Conservation (phyloP, 2,329 filamentous ascomycete species). For the Geosmithia morbida region DNA sequence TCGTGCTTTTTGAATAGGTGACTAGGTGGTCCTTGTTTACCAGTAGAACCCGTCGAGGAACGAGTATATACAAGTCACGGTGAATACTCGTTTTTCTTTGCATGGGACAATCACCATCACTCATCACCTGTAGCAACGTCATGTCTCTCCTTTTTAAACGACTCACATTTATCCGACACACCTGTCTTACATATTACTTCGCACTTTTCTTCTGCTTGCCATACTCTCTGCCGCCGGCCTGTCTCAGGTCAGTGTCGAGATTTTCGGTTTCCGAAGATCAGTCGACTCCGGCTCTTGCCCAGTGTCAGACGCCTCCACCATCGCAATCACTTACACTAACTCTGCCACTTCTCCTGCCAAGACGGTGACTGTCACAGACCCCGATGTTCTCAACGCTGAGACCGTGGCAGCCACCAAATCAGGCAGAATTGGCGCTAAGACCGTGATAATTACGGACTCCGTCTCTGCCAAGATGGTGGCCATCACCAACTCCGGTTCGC, state of each 20-base stretch:
- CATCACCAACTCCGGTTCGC: background rate
- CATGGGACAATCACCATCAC: too few relatives aligned
- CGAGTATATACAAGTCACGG: too few relatives aligned
- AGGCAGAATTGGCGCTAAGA: conserved; percentile 9
- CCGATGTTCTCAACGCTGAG: background rate
- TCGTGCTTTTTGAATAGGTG: too few relatives aligned
- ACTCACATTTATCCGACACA: background rate
- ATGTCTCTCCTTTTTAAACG: background rate
- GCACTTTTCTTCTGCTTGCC: conserved; percentile 1
- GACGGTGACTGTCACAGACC: conserved; percentile 4
- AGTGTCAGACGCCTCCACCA: conserved; percentile 10
- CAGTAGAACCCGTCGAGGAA: too few relatives aligned
- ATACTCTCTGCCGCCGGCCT: conserved; percentile 11
- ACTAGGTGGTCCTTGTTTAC: too few relatives aligned
- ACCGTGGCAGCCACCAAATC: conserved; percentile 2
- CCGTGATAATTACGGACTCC: conserved; percentile 4
- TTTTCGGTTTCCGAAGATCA: conserved; percentile 6
- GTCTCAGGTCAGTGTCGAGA: conserved; percentile 11
- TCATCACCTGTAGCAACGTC: too few relatives aligned
- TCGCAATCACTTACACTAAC: conserved; percentile 8
- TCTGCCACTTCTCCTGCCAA: conserved; percentile 3
- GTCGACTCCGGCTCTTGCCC: conserved; percentile 13
- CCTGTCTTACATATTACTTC: background rate
- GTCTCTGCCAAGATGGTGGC: conserved; percentile 6
- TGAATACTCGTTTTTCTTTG: too few relatives aligned